Conservation (phyloP, 208 protist species). For the Porcisia deanei region DNA sequence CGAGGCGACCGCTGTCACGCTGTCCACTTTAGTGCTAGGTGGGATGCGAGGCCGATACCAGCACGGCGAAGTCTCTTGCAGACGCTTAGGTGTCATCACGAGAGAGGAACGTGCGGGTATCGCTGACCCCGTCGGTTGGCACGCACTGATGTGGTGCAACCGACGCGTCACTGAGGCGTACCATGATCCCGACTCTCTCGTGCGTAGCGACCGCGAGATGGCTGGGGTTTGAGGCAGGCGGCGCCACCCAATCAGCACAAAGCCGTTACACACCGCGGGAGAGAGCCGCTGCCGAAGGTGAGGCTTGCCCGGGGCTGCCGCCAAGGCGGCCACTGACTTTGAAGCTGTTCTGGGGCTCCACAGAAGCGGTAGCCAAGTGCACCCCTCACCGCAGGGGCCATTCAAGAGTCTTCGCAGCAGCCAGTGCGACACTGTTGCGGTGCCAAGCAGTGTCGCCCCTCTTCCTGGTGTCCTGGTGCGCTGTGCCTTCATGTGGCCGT, state of each 20-base stretch:
- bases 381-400: conserved; percentile 7
- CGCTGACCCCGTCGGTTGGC: not conserved
- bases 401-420: conserved; percentile 17
- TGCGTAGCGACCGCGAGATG: not conserved
- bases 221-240: not conserved
- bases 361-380: conserved; percentile 31
- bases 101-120: not conserved
- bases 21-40: not conserved
- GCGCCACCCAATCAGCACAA: conserved; percentile 25
- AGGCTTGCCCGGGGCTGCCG: not conserved
- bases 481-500: not conserved
- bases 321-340: not conserved
- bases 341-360: conserved; percentile 12
- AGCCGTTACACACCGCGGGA: conserved; percentile 23
- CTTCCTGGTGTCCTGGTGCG: not conserved
- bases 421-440: conserved; percentile 12
- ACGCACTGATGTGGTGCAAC: not conserved
- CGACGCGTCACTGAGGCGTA: conserved; percentile 5
- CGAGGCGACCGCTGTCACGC: not conserved
- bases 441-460: conserved; percentile 19
- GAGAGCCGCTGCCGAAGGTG: not conserved
- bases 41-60: not conserved
- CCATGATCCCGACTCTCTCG: not conserved
- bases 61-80: not conserved
- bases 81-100: not conserved